phyloP scores from a whole-genome alignment of 2,329 filamentous ascomycete species.

The Aspergillus pseudoterreus region DNA sequence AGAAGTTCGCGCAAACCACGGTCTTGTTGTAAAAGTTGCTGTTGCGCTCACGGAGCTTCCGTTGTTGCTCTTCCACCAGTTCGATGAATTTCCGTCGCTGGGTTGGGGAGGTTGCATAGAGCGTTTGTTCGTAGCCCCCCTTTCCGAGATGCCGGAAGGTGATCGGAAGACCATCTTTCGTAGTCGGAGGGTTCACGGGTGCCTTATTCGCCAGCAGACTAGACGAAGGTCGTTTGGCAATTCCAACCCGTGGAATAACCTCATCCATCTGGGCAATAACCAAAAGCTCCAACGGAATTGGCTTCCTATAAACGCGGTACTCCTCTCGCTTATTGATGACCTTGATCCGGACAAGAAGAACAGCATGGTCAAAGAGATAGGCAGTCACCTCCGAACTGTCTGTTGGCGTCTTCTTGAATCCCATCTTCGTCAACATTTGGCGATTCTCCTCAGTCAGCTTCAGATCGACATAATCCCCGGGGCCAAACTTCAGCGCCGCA shows the following conservation, averaged over 20 bases:
- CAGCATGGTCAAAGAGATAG: constrained; percentile 93
- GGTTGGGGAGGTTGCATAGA: constrained; percentile 81
- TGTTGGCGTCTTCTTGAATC: constrained; percentile 85
- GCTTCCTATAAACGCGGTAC: constrained; percentile 89
- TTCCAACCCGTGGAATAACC: constrained; percentile 74
- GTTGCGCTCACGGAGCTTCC: constrained; percentile 69
- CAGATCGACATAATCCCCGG: constrained; percentile 86
- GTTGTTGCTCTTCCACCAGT: constrained; percentile 86
- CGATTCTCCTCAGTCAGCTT: constrained; percentile 91
- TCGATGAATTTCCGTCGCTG: constrained; percentile 96
- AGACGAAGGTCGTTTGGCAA: constrained; percentile 82
- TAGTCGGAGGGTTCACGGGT: constrained; percentile 44
- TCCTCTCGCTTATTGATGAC: constrained; percentile 90
- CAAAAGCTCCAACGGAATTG: constrained; percentile 88
- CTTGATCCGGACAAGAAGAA: constrained; percentile 87
- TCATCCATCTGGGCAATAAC: constrained; percentile 97
- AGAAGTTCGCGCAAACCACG: constrained; percentile 78
- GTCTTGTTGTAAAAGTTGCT: constrained; percentile 69
- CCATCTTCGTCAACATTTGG: constrained; percentile 90
- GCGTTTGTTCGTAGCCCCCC: constrained; percentile 85
- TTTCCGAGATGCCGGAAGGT: constrained; percentile 96
- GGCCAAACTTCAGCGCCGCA: constrained; percentile 83
- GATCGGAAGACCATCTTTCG: constrained; percentile 82
- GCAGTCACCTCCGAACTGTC: constrained; percentile 88
- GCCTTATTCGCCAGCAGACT: constrained; percentile 68